These are phyloP conservation scores for Coemansia sp. DNA, from an alignment of 192 early-diverging fungal genomes.

Conservation along the genomic window DNA sequence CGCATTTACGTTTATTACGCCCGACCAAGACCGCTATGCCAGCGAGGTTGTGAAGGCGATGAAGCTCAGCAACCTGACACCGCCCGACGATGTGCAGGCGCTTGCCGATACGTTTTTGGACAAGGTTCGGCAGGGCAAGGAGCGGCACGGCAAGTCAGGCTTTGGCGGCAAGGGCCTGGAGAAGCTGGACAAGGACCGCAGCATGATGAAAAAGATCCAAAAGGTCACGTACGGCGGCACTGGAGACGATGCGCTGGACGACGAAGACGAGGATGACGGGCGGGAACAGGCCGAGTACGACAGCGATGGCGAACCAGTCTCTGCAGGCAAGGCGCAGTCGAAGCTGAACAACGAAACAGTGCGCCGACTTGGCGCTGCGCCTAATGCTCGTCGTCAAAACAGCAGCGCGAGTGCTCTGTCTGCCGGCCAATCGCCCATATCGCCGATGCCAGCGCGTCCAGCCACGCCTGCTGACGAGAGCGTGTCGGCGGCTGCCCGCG, in stretches of 20 bases:
- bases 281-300: conserved; percentile 28
- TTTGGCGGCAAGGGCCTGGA: conserved; percentile 98
- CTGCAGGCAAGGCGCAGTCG: conserved; percentile 24
- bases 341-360: conserved; percentile 47
- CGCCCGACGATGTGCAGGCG: conserved; percentile 74
- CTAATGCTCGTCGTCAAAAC: conserved; percentile 46
- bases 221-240: conserved; percentile 79
- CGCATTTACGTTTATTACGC: conserved; percentile 94
- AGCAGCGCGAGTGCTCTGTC: conserved; percentile 1
- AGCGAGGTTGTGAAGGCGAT: conserved; percentile 89
- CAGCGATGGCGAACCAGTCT: conserved; percentile 22
- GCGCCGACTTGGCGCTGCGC: conserved; percentile 58
- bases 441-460: not conserved
- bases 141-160: conserved; percentile 52
- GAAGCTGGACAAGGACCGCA: conserved; percentile 88
- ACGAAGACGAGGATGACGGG: conserved; percentile 51
- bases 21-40: conserved; percentile 91
- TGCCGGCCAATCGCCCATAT: conserved; percentile 18
- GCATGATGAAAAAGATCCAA: conserved; percentile 86
- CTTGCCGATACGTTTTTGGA: conserved; percentile 65
- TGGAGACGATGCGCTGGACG: conserved; percentile 65
- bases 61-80: conserved; percentile 67
- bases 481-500: conserved; percentile 36
- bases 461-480: conserved; percentile 7
- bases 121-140: conserved; percentile 33